phyloP scores from a whole-genome alignment of 495 filamentous ascomycete species.

The Penicillium coprophilum region DNA sequence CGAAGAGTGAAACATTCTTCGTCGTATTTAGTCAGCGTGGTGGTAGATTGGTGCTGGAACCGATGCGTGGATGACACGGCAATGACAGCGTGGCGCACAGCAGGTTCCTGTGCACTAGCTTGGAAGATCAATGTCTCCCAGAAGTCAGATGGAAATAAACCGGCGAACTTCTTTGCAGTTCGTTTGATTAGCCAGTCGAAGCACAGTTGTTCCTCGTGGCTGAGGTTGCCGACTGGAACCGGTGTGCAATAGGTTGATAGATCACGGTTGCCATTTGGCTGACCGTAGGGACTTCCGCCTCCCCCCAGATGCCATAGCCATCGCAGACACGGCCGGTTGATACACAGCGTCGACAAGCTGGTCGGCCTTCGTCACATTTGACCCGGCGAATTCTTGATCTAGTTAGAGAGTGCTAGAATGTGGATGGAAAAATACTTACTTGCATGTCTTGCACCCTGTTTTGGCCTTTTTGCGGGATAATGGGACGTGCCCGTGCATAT shows the following conservation, averaged over 20 bases:
- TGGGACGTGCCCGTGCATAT: background rate
- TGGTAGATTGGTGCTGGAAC: conserved; percentile 11
- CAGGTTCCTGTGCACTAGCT: conserved; percentile 59
- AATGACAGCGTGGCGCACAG: conserved; percentile 64
- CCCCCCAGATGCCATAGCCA: conserved; percentile 57
- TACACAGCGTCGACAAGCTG: conserved; percentile 53
- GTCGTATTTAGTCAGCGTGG: conserved; percentile 8
- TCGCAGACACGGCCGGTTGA: conserved; percentile 58
- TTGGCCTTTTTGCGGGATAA: conserved; percentile 17
- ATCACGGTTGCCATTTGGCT: conserved; percentile 25
- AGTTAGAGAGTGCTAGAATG: background rate
- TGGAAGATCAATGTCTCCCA: conserved; percentile 58
- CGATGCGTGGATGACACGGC: conserved; percentile 65
- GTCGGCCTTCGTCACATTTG: conserved; percentile 59
- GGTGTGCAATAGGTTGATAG: conserved; percentile 23
- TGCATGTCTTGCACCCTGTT: conserved; percentile 32
- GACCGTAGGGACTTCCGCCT: conserved; percentile 32
- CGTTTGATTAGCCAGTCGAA: conserved; percentile 61
- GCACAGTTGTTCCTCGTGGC: conserved; percentile 49
- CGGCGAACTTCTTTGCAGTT: conserved; percentile 58
- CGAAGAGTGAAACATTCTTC: conserved; percentile 21
- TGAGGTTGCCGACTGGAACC: conserved; percentile 24
- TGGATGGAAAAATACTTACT: conserved; percentile 16
- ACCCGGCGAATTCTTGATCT: conserved; percentile 43
- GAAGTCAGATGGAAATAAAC: conserved; percentile 62